Evolutionary conservation across 139 green algal species (phyloP).

Genomic region (Edaphochlamys debaryana): DNA sequence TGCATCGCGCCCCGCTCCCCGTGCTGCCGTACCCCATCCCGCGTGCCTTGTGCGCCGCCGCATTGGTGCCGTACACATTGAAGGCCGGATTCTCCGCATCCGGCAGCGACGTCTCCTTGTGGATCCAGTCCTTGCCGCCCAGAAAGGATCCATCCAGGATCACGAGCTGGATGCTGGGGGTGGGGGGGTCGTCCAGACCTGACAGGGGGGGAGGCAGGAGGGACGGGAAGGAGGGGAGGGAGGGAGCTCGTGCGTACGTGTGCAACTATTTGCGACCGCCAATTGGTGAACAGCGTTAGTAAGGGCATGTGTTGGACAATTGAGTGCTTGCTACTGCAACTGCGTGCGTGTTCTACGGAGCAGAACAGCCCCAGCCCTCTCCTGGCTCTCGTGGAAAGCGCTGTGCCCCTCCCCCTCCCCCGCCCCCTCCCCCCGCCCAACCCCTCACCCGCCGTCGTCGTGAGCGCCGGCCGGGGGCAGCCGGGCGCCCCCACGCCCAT

Average conservation of each 20-base stretch:
- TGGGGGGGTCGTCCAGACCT: slow-evolving; percentile 12
- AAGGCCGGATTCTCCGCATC: slow-evolving; percentile 35
- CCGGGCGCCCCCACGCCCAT: slow-evolving; percentile 17
- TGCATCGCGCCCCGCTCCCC: no score
- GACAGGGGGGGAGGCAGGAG: background rate
- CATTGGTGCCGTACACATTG: slow-evolving; percentile 33
- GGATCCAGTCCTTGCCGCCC: slow-evolving; percentile 47
- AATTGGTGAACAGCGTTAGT: no score
- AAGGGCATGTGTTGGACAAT: no score
- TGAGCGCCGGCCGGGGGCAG: slow-evolving; percentile 8
- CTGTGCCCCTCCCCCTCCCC: no score
- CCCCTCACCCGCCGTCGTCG: background rate
- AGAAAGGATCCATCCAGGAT: slow-evolving; percentile 52
- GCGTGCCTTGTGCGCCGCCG: slow-evolving; percentile 20
- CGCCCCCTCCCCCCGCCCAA: background rate
- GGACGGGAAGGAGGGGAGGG: background rate
- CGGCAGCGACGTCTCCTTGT: slow-evolving; percentile 40
- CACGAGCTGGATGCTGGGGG: slow-evolving; percentile 15
- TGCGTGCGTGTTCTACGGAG: no score
- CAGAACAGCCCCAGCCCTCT: no score
- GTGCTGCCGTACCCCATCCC: no score
- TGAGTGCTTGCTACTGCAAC: no score
- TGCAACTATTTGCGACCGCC: no score
- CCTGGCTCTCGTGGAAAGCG: no score
- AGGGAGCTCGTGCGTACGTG: no score